Evolutionary conservation across 2,329 filamentous ascomycete species (phyloP).

Genomic region (Sordariomycetes sp.): DNA sequence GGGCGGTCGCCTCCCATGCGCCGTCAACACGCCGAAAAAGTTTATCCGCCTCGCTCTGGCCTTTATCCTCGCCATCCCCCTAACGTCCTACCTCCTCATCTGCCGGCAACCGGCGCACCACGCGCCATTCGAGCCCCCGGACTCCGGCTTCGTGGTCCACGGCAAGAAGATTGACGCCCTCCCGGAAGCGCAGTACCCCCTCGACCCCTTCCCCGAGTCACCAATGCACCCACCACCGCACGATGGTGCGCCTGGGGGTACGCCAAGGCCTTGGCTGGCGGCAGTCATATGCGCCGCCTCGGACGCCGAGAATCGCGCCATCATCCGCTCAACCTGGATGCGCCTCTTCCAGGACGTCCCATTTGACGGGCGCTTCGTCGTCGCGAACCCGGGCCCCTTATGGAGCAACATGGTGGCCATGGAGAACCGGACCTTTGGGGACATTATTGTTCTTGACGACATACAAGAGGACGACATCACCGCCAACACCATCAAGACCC

Average conservation of each 20-base stretch:
- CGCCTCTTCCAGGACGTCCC: conserved; percentile 14
- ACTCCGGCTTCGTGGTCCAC: background rate
- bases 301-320: conserved; percentile 14
- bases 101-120: background rate
- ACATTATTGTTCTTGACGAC: conserved; percentile 19
- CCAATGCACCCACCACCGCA: conserved; percentile 8
- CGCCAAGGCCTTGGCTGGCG: conserved; percentile 13
- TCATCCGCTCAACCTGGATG: conserved; percentile 19
- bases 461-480: conserved; percentile 15
- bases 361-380: conserved; percentile 16
- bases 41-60: background rate
- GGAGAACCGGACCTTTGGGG: conserved; percentile 18
- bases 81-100: background rate
- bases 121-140: background rate
- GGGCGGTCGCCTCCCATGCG: background rate
- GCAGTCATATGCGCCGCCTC: conserved; percentile 15
- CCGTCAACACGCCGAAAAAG: background rate
- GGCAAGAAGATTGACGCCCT: background rate
- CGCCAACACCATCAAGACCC: conserved; percentile 19
- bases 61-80: background rate
- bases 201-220: conserved; percentile 13
- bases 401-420: conserved; percentile 13
- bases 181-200: conserved; percentile 6
- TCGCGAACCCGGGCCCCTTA: conserved; percentile 14
- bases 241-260: background rate